Evolutionary conservation across 441 rosid species (phyloP), one percentile per base, ranked within the genome.

Genomic region (Eutrema salsugineum): DNA sequence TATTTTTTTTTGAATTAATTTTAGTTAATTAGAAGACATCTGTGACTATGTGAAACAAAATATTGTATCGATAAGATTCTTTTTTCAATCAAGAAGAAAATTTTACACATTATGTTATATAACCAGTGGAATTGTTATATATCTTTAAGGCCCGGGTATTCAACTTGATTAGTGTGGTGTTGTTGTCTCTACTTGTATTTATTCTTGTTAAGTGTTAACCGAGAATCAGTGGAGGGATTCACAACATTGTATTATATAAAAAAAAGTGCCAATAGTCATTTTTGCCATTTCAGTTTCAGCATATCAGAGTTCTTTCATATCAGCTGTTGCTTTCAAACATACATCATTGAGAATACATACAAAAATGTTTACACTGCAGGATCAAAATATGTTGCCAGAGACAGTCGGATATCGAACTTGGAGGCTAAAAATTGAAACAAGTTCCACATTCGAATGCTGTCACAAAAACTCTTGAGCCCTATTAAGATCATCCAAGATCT

Each of bases 391-490:
- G n/a, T n/a, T n/a, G n/a, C n/a, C n/a, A n/a, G n/a, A n/a, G n/a
- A n/a, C n/a, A n/a, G n/a, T n/a, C 1, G 16, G 57, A 51, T 24
- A 16, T 46, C 9, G 38, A 53, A 7, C 24, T 50, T 7, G 7
- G 28, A 56, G 42, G 27, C 7, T 54, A 30, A 14, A 53, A 2
- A 36, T 32, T 3, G 19, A 8, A 5, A 11, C n/a, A n/a, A 53
- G 38, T 10, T 50, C 16, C 39, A 54, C 27, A 24, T 5, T 14
- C 8, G n/a, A 53, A 33, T 20, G 30, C 22, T 44, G 46, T 73
- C 79, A 90, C 88, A 91, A 80, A 82, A 77, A 90, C 71, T 88
- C 94, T 77, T 94, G 90, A 49, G 90, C 94, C 38, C 50, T 73
- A 39, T 42, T 77, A 72, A 94, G 83, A 83, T 86, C 78, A 5